Evolutionary conservation across 148 eudicot genomes (phyloP), one percentile per base, ranked within the genome.

Genomic region (Silene conica): DNA sequence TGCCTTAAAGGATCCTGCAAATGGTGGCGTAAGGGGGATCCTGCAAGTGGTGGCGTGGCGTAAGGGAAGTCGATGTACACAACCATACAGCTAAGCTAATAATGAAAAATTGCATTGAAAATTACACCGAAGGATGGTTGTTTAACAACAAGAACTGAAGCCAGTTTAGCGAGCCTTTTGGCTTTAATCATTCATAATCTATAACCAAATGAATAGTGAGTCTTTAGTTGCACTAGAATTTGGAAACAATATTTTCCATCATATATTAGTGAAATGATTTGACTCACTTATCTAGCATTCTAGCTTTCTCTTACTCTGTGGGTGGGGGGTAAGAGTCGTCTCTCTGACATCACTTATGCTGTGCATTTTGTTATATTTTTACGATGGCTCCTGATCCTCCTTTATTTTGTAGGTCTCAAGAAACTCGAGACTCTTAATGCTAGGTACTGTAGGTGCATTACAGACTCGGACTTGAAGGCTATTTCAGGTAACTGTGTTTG

Each of bases 381-480:
- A n/a, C n/a, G n/a, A n/a, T n/a, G n/a, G n/a, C n/a, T n/a, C n/a
- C n/a, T n/a, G n/a, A n/a, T n/a, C n/a, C n/a, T n/a, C n/a, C n/a
- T n/a, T n/a, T n/a, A n/a, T n/a, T n/a, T n/a, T n/a, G n/a, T n/a
- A n/a, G n/a, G n/a, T n/a, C n/a, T n/a, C n/a, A n/a, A n/a, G n/a
- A n/a, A n/a, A n/a, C n/a, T n/a, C n/a, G n/a, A n/a, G n/a, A n/a
- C n/a, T n/a, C n/a, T n/a, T n/a, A n/a, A n/a, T n/a, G n/a, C n/a
- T n/a, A n/a, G n/a, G n/a, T n/a, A n/a, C n/a, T n/a, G n/a, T n/a
- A n/a, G n/a, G n/a, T n/a, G n/a, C n/a, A n/a, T n/a, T n/a, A n/a
- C n/a, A n/a, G n/a, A n/a, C n/a, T 73, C 83, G 26, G 83, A 81
- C 74, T 64, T 81, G 78, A 71, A 77, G 74, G 83, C 80, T 19